Conservation (phyloP, 169 alveolate species). For the Theileria annulata region DNA sequence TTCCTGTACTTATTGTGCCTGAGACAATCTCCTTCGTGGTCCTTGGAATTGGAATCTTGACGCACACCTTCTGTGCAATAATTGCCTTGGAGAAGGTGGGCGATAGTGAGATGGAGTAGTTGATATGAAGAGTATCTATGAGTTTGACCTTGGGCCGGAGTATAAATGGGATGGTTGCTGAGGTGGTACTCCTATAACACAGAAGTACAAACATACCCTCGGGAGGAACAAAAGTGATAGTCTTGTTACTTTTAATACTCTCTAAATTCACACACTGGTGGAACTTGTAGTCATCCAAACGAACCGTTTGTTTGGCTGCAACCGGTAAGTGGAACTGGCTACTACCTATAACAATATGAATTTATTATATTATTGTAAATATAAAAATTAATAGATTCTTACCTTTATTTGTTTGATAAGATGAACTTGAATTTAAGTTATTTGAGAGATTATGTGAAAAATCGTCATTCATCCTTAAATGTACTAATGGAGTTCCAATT, state of each 20-base stretch:
- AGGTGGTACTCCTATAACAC: conserved; percentile 23
- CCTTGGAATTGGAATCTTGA: conserved; percentile 49
- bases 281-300: conserved; percentile 51
- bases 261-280: conserved; percentile 39
- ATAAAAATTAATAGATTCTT: neutral
- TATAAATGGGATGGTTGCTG: conserved; percentile 26
- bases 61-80: conserved; percentile 20
- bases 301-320: conserved; percentile 35
- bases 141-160: conserved; percentile 34
- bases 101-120: conserved; percentile 35
- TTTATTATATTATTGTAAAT: neutral
- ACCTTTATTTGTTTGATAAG: neutral
- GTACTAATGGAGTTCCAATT: conserved; percentile 24
- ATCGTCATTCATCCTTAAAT: conserved; percentile 25
- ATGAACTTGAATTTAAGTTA: neutral
- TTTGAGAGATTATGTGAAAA: neutral
- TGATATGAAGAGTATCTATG: conserved; percentile 9
- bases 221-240: conserved; percentile 33
- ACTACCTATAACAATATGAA: neutral
- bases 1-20: conserved; percentile 16
- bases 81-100: conserved; percentile 24
- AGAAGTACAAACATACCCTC: conserved; percentile 32
- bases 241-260: neutral
- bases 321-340: conserved; percentile 37
- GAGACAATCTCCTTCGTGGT: conserved; percentile 33